Evolutionary conservation across 805 yeast species (phyloP).

Genomic region (Suhomyces emberorum): DNA sequence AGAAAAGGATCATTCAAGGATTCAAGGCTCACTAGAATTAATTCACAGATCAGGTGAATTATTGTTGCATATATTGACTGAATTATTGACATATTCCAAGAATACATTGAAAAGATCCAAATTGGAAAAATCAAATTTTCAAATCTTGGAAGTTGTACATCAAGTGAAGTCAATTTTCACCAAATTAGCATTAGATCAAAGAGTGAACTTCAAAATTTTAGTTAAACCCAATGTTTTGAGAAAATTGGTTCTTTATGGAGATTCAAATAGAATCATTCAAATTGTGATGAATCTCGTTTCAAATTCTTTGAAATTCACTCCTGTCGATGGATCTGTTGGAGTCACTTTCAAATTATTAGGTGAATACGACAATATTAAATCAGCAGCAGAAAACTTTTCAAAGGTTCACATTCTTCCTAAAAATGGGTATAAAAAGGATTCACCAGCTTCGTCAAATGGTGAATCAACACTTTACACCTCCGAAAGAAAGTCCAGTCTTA

Average conservation of each 20-base stretch:
- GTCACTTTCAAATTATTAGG: constrained; percentile 65
- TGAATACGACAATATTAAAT: constrained; percentile 55
- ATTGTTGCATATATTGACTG: constrained; percentile 83
- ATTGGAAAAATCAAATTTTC: constrained; percentile 79
- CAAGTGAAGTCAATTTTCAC: constrained; percentile 85
- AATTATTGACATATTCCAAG: constrained; percentile 85
- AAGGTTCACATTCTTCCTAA: constrained; percentile 43
- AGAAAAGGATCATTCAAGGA: constrained; percentile 64
- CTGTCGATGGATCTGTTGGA: constrained; percentile 76
- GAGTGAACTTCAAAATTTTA: constrained; percentile 62
- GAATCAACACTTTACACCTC: neutral
- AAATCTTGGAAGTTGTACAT: constrained; percentile 72
- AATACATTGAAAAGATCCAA: constrained; percentile 82
- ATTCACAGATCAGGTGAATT: constrained; percentile 91
- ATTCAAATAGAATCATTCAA: constrained; percentile 85
- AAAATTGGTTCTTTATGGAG: constrained; percentile 74
- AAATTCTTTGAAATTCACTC: constrained; percentile 89
- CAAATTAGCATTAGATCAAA: constrained; percentile 73
- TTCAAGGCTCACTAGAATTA: constrained; percentile 72
- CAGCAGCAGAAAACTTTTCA: constrained; percentile 39
- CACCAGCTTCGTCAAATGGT: constrained; percentile 1
- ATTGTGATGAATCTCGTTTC: constrained; percentile 90
- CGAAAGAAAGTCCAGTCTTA: neutral
- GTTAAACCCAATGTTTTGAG: constrained; percentile 60
- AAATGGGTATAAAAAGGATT: constrained; percentile 2